These are phyloP conservation scores for Pseudotulostoma volvatum DNA, from an alignment of 495 filamentous ascomycete genomes.

Conservation along the genomic window DNA sequence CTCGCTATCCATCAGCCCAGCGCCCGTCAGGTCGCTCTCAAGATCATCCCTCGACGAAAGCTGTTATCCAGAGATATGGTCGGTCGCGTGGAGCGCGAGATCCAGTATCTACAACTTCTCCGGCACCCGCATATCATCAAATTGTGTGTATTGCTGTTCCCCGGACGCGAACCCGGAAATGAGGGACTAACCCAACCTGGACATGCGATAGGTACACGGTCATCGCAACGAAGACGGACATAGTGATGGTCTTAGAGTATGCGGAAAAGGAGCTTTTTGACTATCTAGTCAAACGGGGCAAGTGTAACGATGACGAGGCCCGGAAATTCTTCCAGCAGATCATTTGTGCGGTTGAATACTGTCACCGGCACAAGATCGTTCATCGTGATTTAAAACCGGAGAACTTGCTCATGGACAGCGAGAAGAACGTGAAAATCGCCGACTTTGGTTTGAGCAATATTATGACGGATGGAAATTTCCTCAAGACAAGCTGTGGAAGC, in stretches of 20 bases:
- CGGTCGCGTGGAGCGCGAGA: slow-evolving; percentile 89
- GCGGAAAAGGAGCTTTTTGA: slow-evolving; percentile 94
- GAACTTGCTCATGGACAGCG: slow-evolving; percentile 83
- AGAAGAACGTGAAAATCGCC: slow-evolving; percentile 96
- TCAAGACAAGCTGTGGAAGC: slow-evolving; percentile 95
- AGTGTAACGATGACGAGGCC: slow-evolving; percentile 75
- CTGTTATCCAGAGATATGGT: slow-evolving; percentile 93
- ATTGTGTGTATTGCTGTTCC: slow-evolving; percentile 42
- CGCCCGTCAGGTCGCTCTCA: slow-evolving; percentile 85
- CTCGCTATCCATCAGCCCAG: slow-evolving; percentile 80
- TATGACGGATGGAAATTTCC: slow-evolving; percentile 98
- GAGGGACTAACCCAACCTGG: too few relatives aligned
- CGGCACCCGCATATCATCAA: slow-evolving; percentile 98
- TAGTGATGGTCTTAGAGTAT: slow-evolving; percentile 98
- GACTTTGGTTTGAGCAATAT: slow-evolving; percentile 98
- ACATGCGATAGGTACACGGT: slow-evolving; percentile 59
- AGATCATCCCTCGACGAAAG: slow-evolving; percentile 93
- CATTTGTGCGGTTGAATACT: slow-evolving; percentile 98
- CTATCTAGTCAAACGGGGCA: slow-evolving; percentile 83
- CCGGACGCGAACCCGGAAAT: too few relatives aligned
- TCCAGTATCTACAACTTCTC: slow-evolving; percentile 89
- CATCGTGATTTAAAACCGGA: slow-evolving; percentile 96
- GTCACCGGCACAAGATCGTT: slow-evolving; percentile 96
- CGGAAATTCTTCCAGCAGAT: slow-evolving; percentile 98
- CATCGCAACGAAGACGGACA: slow-evolving; percentile 81